phyloP scores from a whole-genome alignment of 768 basidiomycete species.

The Leccinellum rugosiceps region DNA sequence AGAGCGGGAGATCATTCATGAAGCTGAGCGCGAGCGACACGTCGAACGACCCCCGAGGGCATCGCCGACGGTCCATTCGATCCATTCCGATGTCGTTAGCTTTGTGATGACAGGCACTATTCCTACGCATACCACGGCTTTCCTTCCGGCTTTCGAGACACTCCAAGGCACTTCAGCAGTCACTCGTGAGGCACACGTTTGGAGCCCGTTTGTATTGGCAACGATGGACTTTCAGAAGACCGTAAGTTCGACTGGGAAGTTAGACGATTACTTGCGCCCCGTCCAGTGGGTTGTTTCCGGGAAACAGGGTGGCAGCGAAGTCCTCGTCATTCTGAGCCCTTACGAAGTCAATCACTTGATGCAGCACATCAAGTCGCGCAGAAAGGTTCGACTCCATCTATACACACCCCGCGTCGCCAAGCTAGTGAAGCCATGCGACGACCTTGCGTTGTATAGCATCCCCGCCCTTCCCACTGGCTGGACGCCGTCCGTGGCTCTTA shows the following conservation, averaged over 20 bases:
- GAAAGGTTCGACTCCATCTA: conserved; percentile 37
- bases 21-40: conserved; percentile 42
- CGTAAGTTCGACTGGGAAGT: not conserved
- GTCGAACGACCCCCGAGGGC: conserved; percentile 35
- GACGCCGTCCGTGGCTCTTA: not conserved
- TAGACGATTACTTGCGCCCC: conserved; percentile 25
- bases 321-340: conserved; percentile 41
- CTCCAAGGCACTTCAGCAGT: conserved; percentile 6
- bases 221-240: conserved; percentile 18
- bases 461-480: not conserved
- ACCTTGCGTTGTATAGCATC: not conserved
- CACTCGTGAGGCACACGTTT: conserved; percentile 19
- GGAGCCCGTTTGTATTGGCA: conserved; percentile 15
- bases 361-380: conserved; percentile 32
- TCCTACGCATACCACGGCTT: conserved; percentile 10
- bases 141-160: conserved; percentile 16
- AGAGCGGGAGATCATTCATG: conserved; percentile 46
- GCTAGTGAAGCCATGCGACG: conserved; percentile 31
- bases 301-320: not conserved
- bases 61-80: conserved; percentile 17
- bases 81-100: conserved; percentile 17
- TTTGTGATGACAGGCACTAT: conserved; percentile 33
- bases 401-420: conserved; percentile 39
- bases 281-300: conserved; percentile 28
- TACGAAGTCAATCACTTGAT: conserved; percentile 39